A percentile compares a stretch with the other conserved stretches of the same genome.
phyloP scores from a whole-genome alignment of 2,329 filamentous ascomycete species.

The Colletotrichum sp. region DNA sequence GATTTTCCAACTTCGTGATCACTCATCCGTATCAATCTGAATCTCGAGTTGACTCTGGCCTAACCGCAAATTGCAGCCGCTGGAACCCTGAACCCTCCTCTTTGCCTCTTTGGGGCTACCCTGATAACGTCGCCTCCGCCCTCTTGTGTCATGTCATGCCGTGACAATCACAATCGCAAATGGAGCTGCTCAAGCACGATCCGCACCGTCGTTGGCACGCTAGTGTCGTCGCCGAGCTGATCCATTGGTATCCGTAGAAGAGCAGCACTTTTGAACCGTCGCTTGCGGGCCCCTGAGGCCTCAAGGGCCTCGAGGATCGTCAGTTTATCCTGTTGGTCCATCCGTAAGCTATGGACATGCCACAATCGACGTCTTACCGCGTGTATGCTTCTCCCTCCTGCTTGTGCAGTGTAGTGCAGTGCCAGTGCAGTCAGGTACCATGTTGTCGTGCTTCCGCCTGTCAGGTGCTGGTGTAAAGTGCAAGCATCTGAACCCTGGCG shows the following conservation, averaged over 20 bases:
- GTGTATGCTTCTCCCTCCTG: neutral
- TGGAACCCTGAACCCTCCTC: neutral
- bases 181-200: neutral
- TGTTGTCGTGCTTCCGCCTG: neutral
- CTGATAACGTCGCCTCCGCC: neutral
- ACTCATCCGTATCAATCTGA: no score
- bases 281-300: neutral
- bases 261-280: neutral
- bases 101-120: neutral
- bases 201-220: neutral
- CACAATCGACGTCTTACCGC: neutral
- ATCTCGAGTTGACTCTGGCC: neutral
- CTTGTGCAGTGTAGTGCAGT: neutral
- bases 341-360: neutral
- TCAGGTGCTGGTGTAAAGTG: neutral
- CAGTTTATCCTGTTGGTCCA: neutral
- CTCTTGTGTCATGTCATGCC: constrained; percentile 1
- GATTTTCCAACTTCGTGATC: neutral
- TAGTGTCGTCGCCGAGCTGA: neutral
- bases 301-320: neutral
- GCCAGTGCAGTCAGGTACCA: neutral
- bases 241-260: neutral
- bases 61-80: neutral
- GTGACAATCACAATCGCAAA: neutral
- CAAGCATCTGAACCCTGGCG: neutral